phyloP scores from a whole-genome alignment of 202 grass and related monocot species.

The Carex arenaria region DNA sequence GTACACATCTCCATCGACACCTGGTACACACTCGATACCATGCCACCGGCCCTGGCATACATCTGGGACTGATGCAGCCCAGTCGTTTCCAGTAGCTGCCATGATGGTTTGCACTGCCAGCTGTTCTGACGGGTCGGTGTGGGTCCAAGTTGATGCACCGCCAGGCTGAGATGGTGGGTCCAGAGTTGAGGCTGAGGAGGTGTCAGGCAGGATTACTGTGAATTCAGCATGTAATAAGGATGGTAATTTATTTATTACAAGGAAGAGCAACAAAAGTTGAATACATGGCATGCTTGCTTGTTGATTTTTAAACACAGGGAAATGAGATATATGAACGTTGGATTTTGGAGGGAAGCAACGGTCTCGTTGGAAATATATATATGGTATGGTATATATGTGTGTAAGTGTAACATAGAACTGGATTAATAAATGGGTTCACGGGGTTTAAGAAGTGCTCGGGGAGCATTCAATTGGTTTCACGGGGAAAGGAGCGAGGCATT shows the following conservation, averaged over 20 bases:
- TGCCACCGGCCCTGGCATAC: conserved; percentile 94
- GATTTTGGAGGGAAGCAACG: conserved; percentile 41
- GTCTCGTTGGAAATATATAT: conserved; percentile 51
- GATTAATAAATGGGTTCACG: conserved; percentile 41
- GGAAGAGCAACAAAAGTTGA: not conserved
- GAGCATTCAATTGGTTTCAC: conserved; percentile 92
- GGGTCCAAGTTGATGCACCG: conserved; percentile 44
- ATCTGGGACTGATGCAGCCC: conserved; percentile 64
- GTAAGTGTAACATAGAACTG: conserved; percentile 13
- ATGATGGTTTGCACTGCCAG: conserved; percentile 77
- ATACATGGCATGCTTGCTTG: conserved; percentile 18
- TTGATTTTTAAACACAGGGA: not conserved
- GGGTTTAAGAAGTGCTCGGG: conserved; percentile 31
- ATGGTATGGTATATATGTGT: conserved; percentile 31
- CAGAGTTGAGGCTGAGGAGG: conserved; percentile 43
- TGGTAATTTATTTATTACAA: not conserved
- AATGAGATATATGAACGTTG: conserved; percentile 27
- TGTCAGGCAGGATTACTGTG: conserved; percentile 3
- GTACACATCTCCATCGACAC: conserved; percentile 48
- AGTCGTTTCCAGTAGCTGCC: conserved; percentile 79
- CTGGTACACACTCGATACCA: conserved; percentile 88
- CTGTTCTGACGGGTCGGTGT: conserved; percentile 73
- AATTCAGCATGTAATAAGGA: not conserved
- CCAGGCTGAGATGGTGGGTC: conserved; percentile 47
- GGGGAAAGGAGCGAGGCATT: conserved; percentile 47